phyloP scores from a whole-genome alignment of 2,329 filamentous ascomycete genomes.

The Venturia pyrina region DNA sequence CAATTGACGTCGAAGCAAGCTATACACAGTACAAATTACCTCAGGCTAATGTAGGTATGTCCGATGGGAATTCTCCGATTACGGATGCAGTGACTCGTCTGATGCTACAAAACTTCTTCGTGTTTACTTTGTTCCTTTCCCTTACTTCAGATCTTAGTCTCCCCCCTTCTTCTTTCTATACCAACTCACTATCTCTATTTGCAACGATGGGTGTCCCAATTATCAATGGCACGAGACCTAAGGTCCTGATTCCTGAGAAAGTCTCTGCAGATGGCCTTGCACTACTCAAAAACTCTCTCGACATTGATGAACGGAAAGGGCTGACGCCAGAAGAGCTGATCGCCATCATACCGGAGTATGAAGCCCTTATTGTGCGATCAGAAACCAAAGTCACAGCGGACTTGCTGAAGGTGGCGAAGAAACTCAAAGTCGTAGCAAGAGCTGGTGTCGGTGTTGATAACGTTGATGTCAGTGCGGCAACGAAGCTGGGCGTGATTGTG shows the following conservation, averaged over 20 bases:
- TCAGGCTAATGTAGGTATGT: background rate
- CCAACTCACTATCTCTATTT: background rate
- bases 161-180: background rate
- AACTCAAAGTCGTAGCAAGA: conserved; percentile 66
- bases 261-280: conserved; percentile 69
- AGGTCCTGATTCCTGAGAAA: conserved; percentile 68
- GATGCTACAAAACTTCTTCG: background rate
- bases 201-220: background rate
- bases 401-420: conserved; percentile 55
- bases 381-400: conserved; percentile 69
- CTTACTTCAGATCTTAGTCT: background rate
- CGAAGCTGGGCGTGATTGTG: conserved; percentile 63
- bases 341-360: conserved; percentile 58
- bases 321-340: conserved; percentile 54
- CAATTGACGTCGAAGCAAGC: background rate
- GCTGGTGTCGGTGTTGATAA: conserved; percentile 79
- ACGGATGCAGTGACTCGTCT: background rate
- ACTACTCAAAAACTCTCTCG: conserved; percentile 54
- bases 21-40: background rate
- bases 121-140: background rate
- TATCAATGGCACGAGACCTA: conserved; percentile 21
- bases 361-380: conserved; percentile 69
- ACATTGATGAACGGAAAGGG: conserved; percentile 58
- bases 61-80: background rate
- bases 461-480: conserved; percentile 65